A percentile compares a stretch with the other conserved stretches of the same genome.
Conservation (phyloP, 306 rosid genomes). For the Corylus avellana region DNA sequence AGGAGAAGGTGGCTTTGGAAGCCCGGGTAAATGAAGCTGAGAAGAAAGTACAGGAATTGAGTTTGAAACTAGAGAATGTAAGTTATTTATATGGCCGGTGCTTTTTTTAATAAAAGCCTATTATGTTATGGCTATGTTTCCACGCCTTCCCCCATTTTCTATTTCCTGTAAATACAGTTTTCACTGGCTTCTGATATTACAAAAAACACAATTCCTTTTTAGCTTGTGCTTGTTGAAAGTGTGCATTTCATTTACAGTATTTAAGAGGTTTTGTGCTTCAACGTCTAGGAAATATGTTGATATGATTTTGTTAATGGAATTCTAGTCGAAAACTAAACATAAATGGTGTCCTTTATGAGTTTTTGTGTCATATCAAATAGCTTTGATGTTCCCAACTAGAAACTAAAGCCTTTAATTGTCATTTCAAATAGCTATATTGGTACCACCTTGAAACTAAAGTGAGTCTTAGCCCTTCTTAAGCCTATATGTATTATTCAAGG, state of each 20-base stretch:
- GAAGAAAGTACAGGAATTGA: conserved; percentile 52
- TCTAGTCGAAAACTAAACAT: not conserved
- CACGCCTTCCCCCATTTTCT: not conserved
- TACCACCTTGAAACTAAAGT: not conserved
- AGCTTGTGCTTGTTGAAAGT: conserved; percentile 9
- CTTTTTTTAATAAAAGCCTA: not conserved
- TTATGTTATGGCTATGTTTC: conserved; percentile 15
- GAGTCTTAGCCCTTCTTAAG: not conserved
- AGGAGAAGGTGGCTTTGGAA: conserved; percentile 67
- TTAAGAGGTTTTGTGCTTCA: not conserved
- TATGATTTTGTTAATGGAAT: not conserved
- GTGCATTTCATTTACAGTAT: conserved; percentile 18
- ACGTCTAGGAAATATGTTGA: not conserved
- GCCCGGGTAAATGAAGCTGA: conserved; percentile 56
- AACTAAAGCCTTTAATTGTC: no score
- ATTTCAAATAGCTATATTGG: no score
- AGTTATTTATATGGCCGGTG: conserved; percentile 33
- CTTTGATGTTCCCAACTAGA: not conserved
- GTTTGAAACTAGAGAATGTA: conserved; percentile 64
- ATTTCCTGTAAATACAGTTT: not conserved
- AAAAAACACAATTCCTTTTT: conserved; percentile 1
- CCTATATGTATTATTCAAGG: not conserved
- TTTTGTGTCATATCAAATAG: not conserved
- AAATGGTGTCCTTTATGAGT: not conserved
- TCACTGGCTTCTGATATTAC: not conserved